Evolutionary conservation across 371 early-diverging fungal species (phyloP), one percentile per base, ranked within the genome.

Genomic region (Lichtheimia corymbifera): DNA sequence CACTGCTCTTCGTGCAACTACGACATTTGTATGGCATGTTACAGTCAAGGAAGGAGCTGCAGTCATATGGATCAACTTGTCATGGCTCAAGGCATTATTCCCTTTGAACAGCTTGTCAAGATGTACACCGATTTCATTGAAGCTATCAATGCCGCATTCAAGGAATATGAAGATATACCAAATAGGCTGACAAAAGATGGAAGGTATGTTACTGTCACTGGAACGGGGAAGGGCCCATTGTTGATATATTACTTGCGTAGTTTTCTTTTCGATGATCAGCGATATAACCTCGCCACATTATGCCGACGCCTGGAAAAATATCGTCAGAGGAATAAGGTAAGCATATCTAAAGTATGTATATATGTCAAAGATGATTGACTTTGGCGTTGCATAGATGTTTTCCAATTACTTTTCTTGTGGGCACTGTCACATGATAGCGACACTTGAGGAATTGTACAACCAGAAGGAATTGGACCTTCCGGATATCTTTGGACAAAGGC

Each of bases 11-110:
- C n/a, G 0, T 77, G 78, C 44, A 30, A 62, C 5, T 68, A 70
- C 18, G 78, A 77, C 30, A 40, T 77, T 0, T 77, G 78, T 27
- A 35, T 72, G 17, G 44, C 62, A 17, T 77, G 78, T 25, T 77
- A 77, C 44, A 20, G 64, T 4, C 49, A 57, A 22, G 78, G 78
- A 4, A 65, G 78, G 11, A 55, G 65, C 20, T 77, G 78, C 24
- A 15, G 45, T 4, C 78, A 77, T 58, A n/a, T 66, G 12, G 43
- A 57, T 9, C 17, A 22, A 7, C 59, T 77, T 57, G 47, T 14
- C 14, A 72, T 77, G 72, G 53, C 62, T 5, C 65, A 72, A 55
- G 50, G 61, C 17, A 9, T 17, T 2, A 35, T 27, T 17, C 2
- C 40, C 0, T 11, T 62, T 1, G 25, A 17, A 0, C 30, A 25